Base-by-base conservation (phyloP, 352 stramenopile genomes). In the Phytophthora sojae region DNA sequence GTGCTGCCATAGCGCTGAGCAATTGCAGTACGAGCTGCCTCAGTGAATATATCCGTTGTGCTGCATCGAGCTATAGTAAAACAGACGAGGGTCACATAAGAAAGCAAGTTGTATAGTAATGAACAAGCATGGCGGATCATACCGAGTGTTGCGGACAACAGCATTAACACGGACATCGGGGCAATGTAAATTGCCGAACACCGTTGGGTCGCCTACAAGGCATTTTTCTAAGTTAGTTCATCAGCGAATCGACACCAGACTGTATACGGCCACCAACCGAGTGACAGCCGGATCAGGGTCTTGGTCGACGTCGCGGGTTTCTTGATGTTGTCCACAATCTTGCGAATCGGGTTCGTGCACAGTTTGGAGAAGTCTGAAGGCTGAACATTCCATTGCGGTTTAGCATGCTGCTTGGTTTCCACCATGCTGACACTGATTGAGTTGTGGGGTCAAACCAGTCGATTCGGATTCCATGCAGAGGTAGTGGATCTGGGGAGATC, bases 281-380 rank as follows among this genome's bases (percentile, higher is more conserved):
- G 85, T 56, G 94, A 98, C 35, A 98, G 85, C 45, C 91, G 95
- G 61, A 98, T 98, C 59, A 97, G 82, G 49, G 88, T 72, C n/a
- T 98, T 98, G 44, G 89, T 82, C 54, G 93, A 80, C 55, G 91
- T 90, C 57, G 90, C 71, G 7, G 88, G 88, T 42, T 93, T 96
- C 78, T 98, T 93, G 77, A 99, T 97, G 68, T 91, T 93, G 83
- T 98, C 95, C 17, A 99, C 93, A 65, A 99, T 98, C 50, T 96
- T 94, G 39, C 96, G 88, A 71, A 99, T 98, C 7, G 95, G 96
- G 81, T 99, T 99, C 19, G 78, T 61, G 61, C 80, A 91, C 35
- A 84, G 70, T 56, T 80, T 81, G 21, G 86, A 89, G 42, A 93
- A 88, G 49, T 90, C 81, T 53, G 86, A 93, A 59, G 86, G 76